Evolutionary conservation across 306 rosid genomes (phyloP).

Genomic region (Vicia sativa): DNA sequence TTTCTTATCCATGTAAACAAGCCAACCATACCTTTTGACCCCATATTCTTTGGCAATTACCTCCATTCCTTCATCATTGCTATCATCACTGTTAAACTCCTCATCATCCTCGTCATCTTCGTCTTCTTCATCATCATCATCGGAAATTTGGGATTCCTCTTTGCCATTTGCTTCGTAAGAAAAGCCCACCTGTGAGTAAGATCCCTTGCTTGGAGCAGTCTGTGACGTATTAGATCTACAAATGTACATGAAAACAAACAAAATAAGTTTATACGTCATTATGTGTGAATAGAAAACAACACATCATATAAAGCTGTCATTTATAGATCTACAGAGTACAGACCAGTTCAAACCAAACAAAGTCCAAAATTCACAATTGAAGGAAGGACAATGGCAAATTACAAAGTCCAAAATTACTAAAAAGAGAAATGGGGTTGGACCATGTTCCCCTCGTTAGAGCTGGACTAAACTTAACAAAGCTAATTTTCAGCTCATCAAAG

Average conservation of each 20-base stretch:
- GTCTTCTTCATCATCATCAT: conserved; percentile 80
- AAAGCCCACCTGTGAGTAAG: conserved; percentile 95
- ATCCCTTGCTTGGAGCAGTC: conserved; percentile 79
- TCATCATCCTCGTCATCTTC: conserved; percentile 86
- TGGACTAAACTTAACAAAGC: not conserved
- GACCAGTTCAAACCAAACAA: conserved; percentile 4
- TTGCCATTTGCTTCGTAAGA: conserved; percentile 87
- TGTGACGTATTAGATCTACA: conserved; percentile 71
- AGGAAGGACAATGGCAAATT: not conserved
- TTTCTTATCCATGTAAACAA: conserved; percentile 96
- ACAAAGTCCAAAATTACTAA: not conserved
- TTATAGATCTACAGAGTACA: conserved; percentile 8
- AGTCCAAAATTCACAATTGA: not conserved
- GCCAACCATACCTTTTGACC: conserved; percentile 95
- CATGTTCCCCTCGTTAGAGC: not conserved
- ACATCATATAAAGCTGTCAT: conserved; percentile 12
- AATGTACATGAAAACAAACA: conserved; percentile 34
- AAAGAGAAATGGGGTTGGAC: not conserved
- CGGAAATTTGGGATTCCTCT: conserved; percentile 76
- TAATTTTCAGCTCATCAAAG: not conserved
- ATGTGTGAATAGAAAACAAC: not conserved
- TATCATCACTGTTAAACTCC: conserved; percentile 93
- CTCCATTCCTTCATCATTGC: conserved; percentile 98
- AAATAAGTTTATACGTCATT: conserved; percentile 34
- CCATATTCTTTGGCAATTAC: conserved; percentile 91